Evolutionary conservation across 129 eudicot genomes (phyloP).

Genomic region (Chrysanthemum lavandulifolium): DNA sequence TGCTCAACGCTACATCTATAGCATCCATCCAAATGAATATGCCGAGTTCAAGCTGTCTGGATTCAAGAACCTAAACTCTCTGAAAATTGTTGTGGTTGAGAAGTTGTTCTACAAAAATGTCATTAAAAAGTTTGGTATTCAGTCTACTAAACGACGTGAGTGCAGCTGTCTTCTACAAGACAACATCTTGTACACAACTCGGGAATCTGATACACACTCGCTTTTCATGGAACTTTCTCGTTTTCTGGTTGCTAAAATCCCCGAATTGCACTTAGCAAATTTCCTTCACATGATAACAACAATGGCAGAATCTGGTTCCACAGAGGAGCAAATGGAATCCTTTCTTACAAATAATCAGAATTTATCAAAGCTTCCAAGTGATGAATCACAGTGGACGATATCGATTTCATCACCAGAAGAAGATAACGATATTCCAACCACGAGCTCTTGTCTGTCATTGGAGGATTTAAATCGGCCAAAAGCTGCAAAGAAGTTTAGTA

Average conservation of each 20-base stretch:
- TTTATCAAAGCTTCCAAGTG: slow-evolving; percentile 60
- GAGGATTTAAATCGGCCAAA: slow-evolving; percentile 37
- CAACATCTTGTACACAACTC: no score
- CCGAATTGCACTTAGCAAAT: slow-evolving; percentile 37
- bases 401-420: slow-evolving; percentile 29
- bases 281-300: slow-evolving; percentile 64
- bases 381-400: slow-evolving; percentile 66
- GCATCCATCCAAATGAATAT: no score
- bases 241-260: background rate
- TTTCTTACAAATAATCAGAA: slow-evolving; percentile 66
- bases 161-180: no score
- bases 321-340: slow-evolving; percentile 66
- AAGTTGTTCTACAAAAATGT: no score
- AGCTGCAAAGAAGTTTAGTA: slow-evolving; percentile 42
- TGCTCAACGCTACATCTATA: no score
- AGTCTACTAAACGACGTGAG: slow-evolving; percentile 4
- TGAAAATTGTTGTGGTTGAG: no score
- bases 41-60: no score
- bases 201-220: no score
- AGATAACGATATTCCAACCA: slow-evolving; percentile 26
- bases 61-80: no score
- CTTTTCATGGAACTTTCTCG: no score
- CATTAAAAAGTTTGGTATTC: no score
- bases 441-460: slow-evolving; percentile 21
- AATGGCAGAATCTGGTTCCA: slow-evolving; percentile 79